These are phyloP conservation scores for Lachnellula hyalina DNA, from an alignment of 2,329 filamentous ascomycete genomes.

Conservation along the genomic window DNA sequence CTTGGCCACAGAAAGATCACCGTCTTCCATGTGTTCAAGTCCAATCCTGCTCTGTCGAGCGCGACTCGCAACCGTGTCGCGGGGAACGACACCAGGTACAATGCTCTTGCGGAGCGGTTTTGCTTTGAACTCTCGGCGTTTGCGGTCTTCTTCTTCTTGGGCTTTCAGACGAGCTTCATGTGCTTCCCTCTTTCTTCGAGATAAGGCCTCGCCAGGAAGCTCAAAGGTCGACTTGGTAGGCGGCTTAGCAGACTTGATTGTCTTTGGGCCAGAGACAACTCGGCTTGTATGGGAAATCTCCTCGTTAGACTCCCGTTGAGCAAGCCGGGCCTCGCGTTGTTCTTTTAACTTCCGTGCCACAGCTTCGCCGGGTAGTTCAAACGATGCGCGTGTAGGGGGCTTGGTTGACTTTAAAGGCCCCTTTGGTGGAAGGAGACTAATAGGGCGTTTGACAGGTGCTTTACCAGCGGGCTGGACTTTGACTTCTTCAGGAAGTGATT, in stretches of 20 bases:
- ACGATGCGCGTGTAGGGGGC: conserved; percentile 48
- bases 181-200: conserved; percentile 44
- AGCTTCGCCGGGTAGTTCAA: conserved; percentile 59
- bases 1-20: conserved; percentile 21
- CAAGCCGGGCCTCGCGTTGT: conserved; percentile 50
- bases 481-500: conserved; percentile 24
- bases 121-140: conserved; percentile 59
- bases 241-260: conserved; percentile 45
- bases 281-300: conserved; percentile 34
- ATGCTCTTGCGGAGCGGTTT: conserved; percentile 47
- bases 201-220: conserved; percentile 57
- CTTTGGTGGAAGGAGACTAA: conserved; percentile 39
- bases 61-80: conserved; percentile 54
- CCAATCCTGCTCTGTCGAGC: conserved; percentile 45
- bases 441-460: conserved; percentile 32
- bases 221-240: conserved; percentile 54
- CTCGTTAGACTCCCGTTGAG: conserved; percentile 33
- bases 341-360: conserved; percentile 53
- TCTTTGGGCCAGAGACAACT: conserved; percentile 36
- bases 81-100: conserved; percentile 37
- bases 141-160: conserved; percentile 56
- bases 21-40: conserved; percentile 23
- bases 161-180: conserved; percentile 49
- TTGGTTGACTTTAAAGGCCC: conserved; percentile 48
- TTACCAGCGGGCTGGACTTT: conserved; percentile 21